Evolutionary conservation across 805 yeast genomes (phyloP), one percentile per base, ranked within the genome.

Genomic region (Candida morakotiae): DNA sequence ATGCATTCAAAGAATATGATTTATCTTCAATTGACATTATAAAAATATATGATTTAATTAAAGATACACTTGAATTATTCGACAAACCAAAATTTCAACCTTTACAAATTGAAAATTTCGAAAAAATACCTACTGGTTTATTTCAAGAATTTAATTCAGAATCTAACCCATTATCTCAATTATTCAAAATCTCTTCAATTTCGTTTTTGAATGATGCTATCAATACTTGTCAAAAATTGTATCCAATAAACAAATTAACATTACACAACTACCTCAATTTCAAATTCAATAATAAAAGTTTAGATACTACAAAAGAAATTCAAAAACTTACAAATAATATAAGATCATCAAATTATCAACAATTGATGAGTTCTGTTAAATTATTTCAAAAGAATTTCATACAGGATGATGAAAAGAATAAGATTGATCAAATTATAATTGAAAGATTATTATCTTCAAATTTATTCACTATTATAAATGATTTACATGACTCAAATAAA

Each of bases 191-290:
- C 1, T 42, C 41, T 10, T 46, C 44, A 15, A 45, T 40, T 13
- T 42, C 48, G 7, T 24, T 17, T 3, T 26, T 63, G 20, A 46
- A 49, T 5, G 43, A 52, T 14, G 46, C 48, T 13, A 42, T 63
- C 3, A 46, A 50, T 5, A 55, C 60, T 1, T 65, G 70, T 43
- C 56, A 56, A 27, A 51, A 48, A 28, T 48, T 67, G 16, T 64
- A 55, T 35, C 60, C 69, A 1, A 52, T 60, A 27, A 62, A 58
- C 33, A 60, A 58, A 24, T 48, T 62, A n/a, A 56, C 67, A 1
- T 48, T 67, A n/a, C 36, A 35, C 4, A 51, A 55, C 20, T 67
- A 47, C 38, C 45, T 67, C 29, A 31, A 43, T 10, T 47, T 58
- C 28, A 59, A 57, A 38, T 49, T 51, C 8, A 43, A 51, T 5